Percentiles rank a stretch among this genome's conserved stretches.
These are phyloP conservation scores for Alternaria rosae DNA, from an alignment of 2,329 filamentous ascomycete species.

Conservation along the genomic window DNA sequence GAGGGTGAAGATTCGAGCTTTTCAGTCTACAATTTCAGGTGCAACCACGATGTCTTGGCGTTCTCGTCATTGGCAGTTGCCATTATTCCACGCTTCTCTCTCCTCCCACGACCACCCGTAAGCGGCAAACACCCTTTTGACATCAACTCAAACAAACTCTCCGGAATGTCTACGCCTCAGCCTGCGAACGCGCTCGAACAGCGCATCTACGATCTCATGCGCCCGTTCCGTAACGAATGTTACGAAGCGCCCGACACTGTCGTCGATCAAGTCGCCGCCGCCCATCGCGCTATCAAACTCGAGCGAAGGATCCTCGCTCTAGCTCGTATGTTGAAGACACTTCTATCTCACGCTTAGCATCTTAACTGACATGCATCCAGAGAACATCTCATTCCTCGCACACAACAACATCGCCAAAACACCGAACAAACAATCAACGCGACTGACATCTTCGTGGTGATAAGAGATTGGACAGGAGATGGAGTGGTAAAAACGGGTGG, in stretches of 20 bases:
- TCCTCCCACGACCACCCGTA: background rate
- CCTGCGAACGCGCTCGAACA: slow-evolving; percentile 14
- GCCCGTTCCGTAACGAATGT: slow-evolving; percentile 10
- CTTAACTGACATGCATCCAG: background rate
- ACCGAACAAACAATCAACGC: background rate
- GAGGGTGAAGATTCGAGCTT: background rate
- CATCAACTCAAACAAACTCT: too few species aligned
- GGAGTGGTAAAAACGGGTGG: background rate
- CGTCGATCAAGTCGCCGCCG: background rate
- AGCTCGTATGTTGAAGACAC: background rate
- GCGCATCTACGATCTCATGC: slow-evolving; percentile 17
- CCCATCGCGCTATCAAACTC: background rate
- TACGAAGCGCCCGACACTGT: background rate
- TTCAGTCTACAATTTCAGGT: background rate
- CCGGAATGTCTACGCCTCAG: background rate
- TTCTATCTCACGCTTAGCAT: background rate
- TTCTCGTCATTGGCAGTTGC: background rate
- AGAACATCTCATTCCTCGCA: background rate
- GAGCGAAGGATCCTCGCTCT: background rate
- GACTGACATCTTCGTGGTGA: background rate
- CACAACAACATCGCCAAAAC: background rate
- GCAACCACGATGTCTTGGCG: background rate
- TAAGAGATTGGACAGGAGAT: slow-evolving; percentile 2
- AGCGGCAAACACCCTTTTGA: background rate
- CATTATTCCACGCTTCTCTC: background rate